Conservation (phyloP, 2,329 filamentous ascomycete species). For the Biscogniauxia mediterranea region DNA sequence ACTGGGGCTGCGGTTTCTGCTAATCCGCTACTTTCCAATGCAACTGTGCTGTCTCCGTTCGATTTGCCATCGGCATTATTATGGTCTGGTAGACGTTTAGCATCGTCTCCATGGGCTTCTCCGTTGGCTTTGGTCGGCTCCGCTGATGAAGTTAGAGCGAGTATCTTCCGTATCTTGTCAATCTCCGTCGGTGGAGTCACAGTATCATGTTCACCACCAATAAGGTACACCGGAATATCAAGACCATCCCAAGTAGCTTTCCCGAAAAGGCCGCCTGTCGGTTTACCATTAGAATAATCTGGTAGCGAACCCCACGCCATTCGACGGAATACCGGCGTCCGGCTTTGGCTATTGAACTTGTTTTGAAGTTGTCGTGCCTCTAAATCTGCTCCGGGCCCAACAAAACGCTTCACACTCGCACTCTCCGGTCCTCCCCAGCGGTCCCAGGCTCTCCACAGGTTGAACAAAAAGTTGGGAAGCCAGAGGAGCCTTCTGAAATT, state of each 20-base stretch:
- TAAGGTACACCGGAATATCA: constrained; percentile 70
- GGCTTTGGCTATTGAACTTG: constrained; percentile 79
- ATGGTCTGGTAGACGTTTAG: constrained; percentile 9
- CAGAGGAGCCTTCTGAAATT: constrained; percentile 58
- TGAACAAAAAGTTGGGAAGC: constrained; percentile 70
- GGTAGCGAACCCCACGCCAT: constrained; percentile 75
- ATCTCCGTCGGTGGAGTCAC: constrained; percentile 73
- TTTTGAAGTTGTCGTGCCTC: constrained; percentile 67
- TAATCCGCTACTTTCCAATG: constrained; percentile 34
- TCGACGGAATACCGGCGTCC: constrained; percentile 76
- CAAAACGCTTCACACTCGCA: constrained; percentile 74
- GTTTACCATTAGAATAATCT: constrained; percentile 49
- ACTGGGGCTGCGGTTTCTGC: constrained; percentile 50
- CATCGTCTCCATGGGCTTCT: background rate
- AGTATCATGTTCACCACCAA: constrained; percentile 74
- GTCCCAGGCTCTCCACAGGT: constrained; percentile 76
- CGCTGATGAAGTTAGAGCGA: constrained; percentile 25
- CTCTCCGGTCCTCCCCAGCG: constrained; percentile 75
- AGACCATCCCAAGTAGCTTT: constrained; percentile 70
- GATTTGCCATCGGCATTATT: constrained; percentile 6
- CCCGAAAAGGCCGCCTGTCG: constrained; percentile 66
- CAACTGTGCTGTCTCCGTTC: constrained; percentile 1
- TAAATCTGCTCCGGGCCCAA: constrained; percentile 63
- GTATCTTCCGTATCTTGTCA: constrained; percentile 57
- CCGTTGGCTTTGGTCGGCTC: background rate